Base-by-base conservation (phyloP, 228 moss, liverwort and hornwort species). In the Sphagnum magellanicum region DNA sequence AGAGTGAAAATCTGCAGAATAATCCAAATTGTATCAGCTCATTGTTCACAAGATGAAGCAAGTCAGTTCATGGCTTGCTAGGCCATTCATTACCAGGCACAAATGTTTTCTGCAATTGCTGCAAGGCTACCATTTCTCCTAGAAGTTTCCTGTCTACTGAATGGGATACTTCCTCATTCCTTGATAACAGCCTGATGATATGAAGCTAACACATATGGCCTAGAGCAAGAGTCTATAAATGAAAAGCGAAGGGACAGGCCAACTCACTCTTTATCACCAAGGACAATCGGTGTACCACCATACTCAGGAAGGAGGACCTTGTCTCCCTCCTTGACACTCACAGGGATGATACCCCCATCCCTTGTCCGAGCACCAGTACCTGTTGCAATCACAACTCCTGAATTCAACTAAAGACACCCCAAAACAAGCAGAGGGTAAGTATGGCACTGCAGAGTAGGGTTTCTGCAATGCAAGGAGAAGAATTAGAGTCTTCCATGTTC, bases 271-370 rank as follows among this genome's bases (percentile, higher is more conserved):
- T 80, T 90, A 72, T 90, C 97, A 74, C 79, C 90, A 12, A 98
- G 87, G 67, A 91, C 91, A 70, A 98, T 73, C 6, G 78, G 71
- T 67, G 82, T 91, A 69, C 97, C 97, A 16, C 97, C 97, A 75
- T 91, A 98, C 51, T 98, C 91, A 17, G 91, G 97, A 72, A 98
- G 91, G 63, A 98, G 83, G 49, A 98, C 97, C 6, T 89, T 91
- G 71, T 97, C 93, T 10, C 97, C 93, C 70, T 82, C 79, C 78
- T 97, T 91, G 61, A 98, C 86, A 68, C 87, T 84, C 6, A 87
- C 71, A 46, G 93, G 91, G 16, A 91, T 64, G 8, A 87, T 10
- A 53, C 67, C 81, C 13, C 93, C 93, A 74, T 98, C 91, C 70
- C 81, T 93, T 59, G 78, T 87, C 78, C 87, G 86, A 61, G 79